Percentiles rank a stretch among this genome's conserved stretches.
phyloP scores from a whole-genome alignment of 192 early-diverging fungal genomes.

The Coemansia sp. region DNA sequence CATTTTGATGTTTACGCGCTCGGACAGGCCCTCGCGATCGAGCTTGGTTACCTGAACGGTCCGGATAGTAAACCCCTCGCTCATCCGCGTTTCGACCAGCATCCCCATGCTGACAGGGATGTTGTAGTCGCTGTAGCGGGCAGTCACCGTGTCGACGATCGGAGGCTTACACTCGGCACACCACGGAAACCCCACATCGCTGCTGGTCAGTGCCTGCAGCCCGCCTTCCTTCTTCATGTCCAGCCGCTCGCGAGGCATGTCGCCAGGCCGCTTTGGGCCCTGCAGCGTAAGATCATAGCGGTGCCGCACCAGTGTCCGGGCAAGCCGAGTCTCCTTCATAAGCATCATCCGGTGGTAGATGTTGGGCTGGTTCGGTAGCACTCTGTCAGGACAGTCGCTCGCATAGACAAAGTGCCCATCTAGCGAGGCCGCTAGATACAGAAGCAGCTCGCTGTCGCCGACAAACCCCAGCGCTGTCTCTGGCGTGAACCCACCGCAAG shows the following conservation, averaged over 20 bases:
- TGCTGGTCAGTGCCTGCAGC: conserved; percentile 8
- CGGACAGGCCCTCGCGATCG: conserved; percentile 19
- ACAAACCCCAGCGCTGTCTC: conserved; percentile 69
- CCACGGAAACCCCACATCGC: conserved; percentile 62
- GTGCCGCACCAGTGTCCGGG: conserved; percentile 24
- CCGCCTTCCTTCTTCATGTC: conserved; percentile 16
- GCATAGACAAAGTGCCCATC: conserved; percentile 66
- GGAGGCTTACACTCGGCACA: conserved; percentile 55
- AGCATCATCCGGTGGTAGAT: conserved; percentile 48
- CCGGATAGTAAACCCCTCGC: conserved; percentile 65
- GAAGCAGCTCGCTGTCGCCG: conserved; percentile 67
- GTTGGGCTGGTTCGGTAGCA: conserved; percentile 26
- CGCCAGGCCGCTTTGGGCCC: conserved; percentile 38
- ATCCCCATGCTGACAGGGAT: conserved; percentile 55
- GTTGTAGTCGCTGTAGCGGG: conserved; percentile 60
- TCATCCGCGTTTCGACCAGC: conserved; percentile 58
- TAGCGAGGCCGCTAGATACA: conserved; percentile 62
- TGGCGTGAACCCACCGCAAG: conserved; percentile 56
- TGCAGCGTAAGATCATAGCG: conserved; percentile 26
- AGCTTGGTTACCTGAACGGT: conserved; percentile 50
- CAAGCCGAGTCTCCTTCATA: conserved; percentile 40
- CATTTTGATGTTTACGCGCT: conserved; percentile 61
- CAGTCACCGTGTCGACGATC: conserved; percentile 54
- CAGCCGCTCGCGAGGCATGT: conserved; percentile 49
- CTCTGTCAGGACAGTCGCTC: conserved; percentile 52